phyloP scores from a whole-genome alignment of 2,329 filamentous ascomycete species.

The Endoconidiophora polonica region DNA sequence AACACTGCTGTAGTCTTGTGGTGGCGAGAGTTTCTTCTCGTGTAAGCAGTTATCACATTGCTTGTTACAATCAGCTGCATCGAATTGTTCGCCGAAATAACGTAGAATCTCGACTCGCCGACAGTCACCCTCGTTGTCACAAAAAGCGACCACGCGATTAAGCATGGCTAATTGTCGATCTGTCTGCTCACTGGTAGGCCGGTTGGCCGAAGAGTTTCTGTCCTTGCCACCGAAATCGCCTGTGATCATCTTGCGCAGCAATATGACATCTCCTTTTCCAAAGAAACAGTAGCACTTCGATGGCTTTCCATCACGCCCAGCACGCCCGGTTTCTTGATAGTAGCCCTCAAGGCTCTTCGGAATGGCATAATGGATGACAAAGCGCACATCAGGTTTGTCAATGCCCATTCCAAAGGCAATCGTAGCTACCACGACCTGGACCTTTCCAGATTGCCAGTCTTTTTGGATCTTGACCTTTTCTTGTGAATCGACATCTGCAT shows the following conservation, averaged over 20 bases:
- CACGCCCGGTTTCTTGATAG: slow-evolving; percentile 93
- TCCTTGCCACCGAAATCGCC: slow-evolving; percentile 45
- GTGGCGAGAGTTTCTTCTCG: slow-evolving; percentile 46
- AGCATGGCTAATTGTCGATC: slow-evolving; percentile 74
- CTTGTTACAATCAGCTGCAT: slow-evolving; percentile 49
- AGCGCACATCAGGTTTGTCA: slow-evolving; percentile 90
- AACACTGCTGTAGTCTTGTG: slow-evolving; percentile 59
- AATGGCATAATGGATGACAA: slow-evolving; percentile 83
- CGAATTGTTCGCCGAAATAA: slow-evolving; percentile 88
- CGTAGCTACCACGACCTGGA: slow-evolving; percentile 88
- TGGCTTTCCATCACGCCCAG: slow-evolving; percentile 72
- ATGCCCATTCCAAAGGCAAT: slow-evolving; percentile 99
- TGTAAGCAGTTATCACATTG: slow-evolving; percentile 83
- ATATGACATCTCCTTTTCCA: slow-evolving; percentile 57
- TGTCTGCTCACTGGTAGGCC: slow-evolving; percentile 45
- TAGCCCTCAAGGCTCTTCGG: slow-evolving; percentile 96
- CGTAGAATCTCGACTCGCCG: slow-evolving; percentile 71
- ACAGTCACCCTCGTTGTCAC: slow-evolving; percentile 77
- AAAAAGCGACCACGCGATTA: slow-evolving; percentile 68
- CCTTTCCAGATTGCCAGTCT: slow-evolving; percentile 62
- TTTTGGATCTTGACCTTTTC: slow-evolving; percentile 58
- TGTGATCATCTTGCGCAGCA: slow-evolving; percentile 65
- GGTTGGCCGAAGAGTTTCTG: neutral
- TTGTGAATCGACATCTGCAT: slow-evolving; percentile 55
- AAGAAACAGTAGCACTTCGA: slow-evolving; percentile 90